phyloP scores from a whole-genome alignment of 2,329 filamentous ascomycete species.

The Alternaria sp. region DNA sequence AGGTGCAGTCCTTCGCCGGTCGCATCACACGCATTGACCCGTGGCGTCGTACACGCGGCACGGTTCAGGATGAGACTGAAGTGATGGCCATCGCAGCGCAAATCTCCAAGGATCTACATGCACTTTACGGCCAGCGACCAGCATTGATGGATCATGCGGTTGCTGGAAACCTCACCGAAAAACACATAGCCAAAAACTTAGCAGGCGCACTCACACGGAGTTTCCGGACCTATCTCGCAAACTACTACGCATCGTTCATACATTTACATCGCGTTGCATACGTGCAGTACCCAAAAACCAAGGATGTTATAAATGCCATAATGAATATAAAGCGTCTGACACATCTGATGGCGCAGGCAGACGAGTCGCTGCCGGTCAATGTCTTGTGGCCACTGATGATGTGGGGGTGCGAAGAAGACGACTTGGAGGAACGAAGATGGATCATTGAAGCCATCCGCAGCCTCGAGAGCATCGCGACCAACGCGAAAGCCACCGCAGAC shows the following conservation, averaged over 20 bases:
- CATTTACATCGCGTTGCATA: conserved; percentile 65
- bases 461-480: conserved; percentile 48
- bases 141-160: conserved; percentile 64
- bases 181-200: conserved; percentile 57
- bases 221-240: conserved; percentile 63
- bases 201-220: conserved; percentile 59
- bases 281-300: conserved; percentile 59
- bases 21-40: conserved; percentile 63
- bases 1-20: conserved; percentile 64
- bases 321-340: conserved; percentile 58
- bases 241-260: conserved; percentile 63
- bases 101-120: conserved; percentile 59
- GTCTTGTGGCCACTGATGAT: conserved; percentile 65
- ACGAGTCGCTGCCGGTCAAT: conserved; percentile 60
- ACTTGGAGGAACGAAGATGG: conserved; percentile 56
- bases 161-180: conserved; percentile 57
- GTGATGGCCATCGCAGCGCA: conserved; percentile 61
- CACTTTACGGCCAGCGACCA: conserved; percentile 59
- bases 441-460: conserved; percentile 57
- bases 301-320: conserved; percentile 57
- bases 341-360: conserved; percentile 53
- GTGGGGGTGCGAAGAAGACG: conserved; percentile 63
- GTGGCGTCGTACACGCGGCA: conserved; percentile 63
- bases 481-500: conserved; percentile 50
- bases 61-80: conserved; percentile 64